Evolutionary conservation across 441 rosid species (phyloP), one percentile per base, ranked within the genome.

Genomic region (Adansonia rubrostipa): DNA sequence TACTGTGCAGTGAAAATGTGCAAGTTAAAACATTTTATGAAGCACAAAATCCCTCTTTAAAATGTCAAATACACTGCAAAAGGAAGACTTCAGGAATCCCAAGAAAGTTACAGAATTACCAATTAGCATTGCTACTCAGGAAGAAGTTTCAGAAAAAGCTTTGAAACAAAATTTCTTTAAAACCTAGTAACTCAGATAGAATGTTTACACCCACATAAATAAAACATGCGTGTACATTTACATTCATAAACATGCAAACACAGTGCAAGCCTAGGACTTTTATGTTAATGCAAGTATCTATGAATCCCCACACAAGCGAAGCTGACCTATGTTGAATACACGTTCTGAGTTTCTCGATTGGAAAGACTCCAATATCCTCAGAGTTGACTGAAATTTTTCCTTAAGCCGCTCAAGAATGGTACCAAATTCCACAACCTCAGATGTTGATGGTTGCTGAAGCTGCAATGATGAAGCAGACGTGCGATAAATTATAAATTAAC

Each of bases 301-400:
- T 71, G 5, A 10, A 15, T 51, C 19, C 45, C 33, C 75, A 36
- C 10, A 40, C 13, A 56, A 50, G 36, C 3, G 9, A 58, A 73
- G 80, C 80, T 5, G 80, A 96, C 99, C 99, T 84, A 91, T 94
- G 85, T 85, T 92, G 75, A 96, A 96, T 9, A 96, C 80, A 56
- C 90, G 94, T 20, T 96, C 98, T 51, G 99, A 92, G 81, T 92
- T 96, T 80, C 54, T 82, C 8, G 90, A 79, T 82, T 96, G 99
- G 84, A 96, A 96, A 84, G 90, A 80, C 63, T 78, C 82, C 90
- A 94, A 77, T 33, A 79, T 66, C 75, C 86, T 69, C 77, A 94
- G 79, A 76, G 87, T 80, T 45, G 71, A 81, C 58, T 84, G 84
- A 51, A 96, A 73, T 78, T 74, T 82, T 57, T 83, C 86, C 57